Evolutionary conservation across 768 basidiomycete species (phyloP).

Genomic region (Lactifluus subvellereus): DNA sequence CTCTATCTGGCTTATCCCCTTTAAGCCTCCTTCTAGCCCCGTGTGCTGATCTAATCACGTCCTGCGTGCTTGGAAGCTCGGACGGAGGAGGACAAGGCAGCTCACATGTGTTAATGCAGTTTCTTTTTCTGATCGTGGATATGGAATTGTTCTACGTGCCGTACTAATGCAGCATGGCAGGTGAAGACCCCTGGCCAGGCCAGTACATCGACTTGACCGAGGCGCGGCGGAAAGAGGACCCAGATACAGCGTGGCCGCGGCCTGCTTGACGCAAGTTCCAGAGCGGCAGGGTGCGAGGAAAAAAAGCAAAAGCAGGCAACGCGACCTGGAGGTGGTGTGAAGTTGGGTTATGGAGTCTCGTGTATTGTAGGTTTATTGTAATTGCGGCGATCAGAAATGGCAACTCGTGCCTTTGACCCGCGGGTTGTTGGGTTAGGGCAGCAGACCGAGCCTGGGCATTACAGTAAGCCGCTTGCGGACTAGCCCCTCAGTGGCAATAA

Average conservation of each 20-base stretch:
- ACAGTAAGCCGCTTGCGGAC: not conserved
- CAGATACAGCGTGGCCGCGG: constrained; percentile 65
- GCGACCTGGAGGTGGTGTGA: not conserved
- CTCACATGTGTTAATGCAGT: not conserved
- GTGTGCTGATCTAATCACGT: constrained; percentile 3
- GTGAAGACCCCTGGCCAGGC: constrained; percentile 63
- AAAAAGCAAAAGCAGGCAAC: not conserved
- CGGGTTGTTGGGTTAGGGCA: not conserved
- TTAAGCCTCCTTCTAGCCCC: not conserved
- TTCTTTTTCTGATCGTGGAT: constrained; percentile 13
- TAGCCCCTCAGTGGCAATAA: not conserved
- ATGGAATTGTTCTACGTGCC: constrained; percentile 17
- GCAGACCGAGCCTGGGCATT: not conserved
- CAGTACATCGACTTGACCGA: constrained; percentile 73
- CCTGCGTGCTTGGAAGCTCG: not conserved
- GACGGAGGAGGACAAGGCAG: not conserved
- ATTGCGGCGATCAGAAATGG: constrained; percentile 3
- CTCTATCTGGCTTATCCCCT: not conserved
- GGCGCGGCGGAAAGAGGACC: constrained; percentile 47
- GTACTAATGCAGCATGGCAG: constrained; percentile 33
- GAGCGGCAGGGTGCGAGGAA: not conserved
- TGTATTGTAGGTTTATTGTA: constrained; percentile 8
- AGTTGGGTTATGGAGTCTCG: not conserved
- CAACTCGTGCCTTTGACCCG: not conserved
- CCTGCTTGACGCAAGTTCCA: constrained; percentile 39